These are phyloP conservation scores for Aureobasidium melanogenum DNA, from an alignment of 2,329 filamentous ascomycete genomes.

Conservation along the genomic window DNA sequence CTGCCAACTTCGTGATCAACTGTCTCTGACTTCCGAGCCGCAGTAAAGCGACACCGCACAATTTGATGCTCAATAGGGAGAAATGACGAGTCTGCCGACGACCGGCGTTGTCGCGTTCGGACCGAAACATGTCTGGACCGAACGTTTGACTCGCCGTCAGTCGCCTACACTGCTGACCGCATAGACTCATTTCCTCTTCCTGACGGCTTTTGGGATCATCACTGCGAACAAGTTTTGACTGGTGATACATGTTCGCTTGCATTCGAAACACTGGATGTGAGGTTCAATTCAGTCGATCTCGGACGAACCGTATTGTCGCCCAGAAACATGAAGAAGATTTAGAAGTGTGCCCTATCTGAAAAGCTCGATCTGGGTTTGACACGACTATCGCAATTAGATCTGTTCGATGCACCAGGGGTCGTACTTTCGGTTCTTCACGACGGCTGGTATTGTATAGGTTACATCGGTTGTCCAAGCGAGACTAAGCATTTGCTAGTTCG, in stretches of 20 bases:
- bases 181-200: background rate
- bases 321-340: background rate
- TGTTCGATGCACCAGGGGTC: too few species aligned
- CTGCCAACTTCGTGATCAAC: background rate
- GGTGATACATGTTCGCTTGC: background rate
- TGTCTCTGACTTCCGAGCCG: background rate
- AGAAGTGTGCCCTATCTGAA: background rate
- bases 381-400: background rate
- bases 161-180: background rate
- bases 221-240: background rate
- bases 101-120: background rate
- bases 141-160: background rate
- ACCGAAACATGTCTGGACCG: background rate
- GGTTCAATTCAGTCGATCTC: background rate
- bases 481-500: background rate
- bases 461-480: background rate
- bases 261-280: background rate
- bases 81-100: background rate
- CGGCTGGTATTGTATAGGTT: background rate
- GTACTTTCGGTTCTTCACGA: background rate
- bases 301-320: background rate
- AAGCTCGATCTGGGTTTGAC: background rate
- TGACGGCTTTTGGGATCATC: background rate
- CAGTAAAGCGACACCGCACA: background rate
- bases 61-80: background rate